These are phyloP conservation scores for Fusarium sp. DNA, from an alignment of 2,329 filamentous ascomycete genomes.

Conservation along the genomic window DNA sequence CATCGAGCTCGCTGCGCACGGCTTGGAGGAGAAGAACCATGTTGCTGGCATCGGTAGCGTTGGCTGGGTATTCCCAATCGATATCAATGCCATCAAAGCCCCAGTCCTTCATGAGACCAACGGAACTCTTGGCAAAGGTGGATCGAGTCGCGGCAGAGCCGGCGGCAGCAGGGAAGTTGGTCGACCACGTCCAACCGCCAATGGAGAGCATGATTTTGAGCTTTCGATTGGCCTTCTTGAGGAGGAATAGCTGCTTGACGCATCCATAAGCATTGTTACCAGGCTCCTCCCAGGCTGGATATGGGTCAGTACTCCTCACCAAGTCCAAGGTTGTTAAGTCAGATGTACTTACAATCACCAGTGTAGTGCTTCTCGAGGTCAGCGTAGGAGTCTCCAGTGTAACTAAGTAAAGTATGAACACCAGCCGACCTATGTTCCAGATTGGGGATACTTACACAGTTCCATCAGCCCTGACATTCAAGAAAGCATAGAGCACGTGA, in stretches of 20 bases:
- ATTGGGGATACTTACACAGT: constrained; percentile 69
- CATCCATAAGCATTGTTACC: constrained; percentile 81
- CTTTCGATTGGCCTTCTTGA: constrained; percentile 81
- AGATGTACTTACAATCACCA: constrained; percentile 28
- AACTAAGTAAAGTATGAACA: constrained; percentile 6
- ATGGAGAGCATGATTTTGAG: constrained; percentile 83
- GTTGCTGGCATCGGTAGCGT: constrained; percentile 56
- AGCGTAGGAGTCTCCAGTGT: constrained; percentile 35
- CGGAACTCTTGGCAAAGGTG: constrained; percentile 77
- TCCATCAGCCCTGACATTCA: constrained; percentile 78
- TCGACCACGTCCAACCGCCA: constrained; percentile 85
- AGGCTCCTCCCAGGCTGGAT: constrained; percentile 61
- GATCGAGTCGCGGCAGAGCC: constrained; percentile 69
- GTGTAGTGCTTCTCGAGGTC: constrained; percentile 40
- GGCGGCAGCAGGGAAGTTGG: constrained; percentile 76
- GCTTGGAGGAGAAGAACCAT: constrained; percentile 58
- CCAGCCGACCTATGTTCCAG: rapidly evolving
- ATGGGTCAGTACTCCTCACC: neutral
- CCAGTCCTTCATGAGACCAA: constrained; percentile 78
- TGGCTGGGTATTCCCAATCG: constrained; percentile 56
- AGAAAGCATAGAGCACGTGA: constrained; percentile 83
- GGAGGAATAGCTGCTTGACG: constrained; percentile 80
- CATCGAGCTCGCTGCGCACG: constrained; percentile 60
- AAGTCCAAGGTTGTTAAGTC: rapidly evolving
- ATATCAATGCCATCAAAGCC: constrained; percentile 66